Evolutionary conservation across 2,329 filamentous ascomycete genomes (phyloP).

Genomic region (Beauveria varroae): DNA sequence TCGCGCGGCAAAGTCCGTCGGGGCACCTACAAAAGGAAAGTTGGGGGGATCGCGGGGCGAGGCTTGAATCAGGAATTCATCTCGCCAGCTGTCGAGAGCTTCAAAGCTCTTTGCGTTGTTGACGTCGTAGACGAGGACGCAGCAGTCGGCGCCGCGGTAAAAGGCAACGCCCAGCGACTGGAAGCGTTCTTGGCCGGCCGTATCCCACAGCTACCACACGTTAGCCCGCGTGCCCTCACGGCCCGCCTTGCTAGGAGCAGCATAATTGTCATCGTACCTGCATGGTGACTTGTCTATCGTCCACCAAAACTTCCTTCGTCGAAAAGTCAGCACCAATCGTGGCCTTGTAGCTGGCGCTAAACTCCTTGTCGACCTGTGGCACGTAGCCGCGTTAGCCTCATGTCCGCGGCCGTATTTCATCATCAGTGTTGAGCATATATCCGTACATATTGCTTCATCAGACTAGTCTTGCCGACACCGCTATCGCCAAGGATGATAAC

Average conservation of each 20-base stretch:
- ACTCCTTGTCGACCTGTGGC: slow-evolving; percentile 96
- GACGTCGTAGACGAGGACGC: slow-evolving; percentile 94
- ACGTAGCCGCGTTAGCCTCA: background rate
- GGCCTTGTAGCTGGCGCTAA: slow-evolving; percentile 98
- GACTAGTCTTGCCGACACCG: slow-evolving; percentile 96
- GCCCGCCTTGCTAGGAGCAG: slow-evolving; percentile 9
- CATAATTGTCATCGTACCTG: slow-evolving; percentile 52
- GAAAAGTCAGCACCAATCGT: slow-evolving; percentile 98
- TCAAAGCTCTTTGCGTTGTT: slow-evolving; percentile 99
- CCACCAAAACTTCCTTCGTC: slow-evolving; percentile 94
- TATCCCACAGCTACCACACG: slow-evolving; percentile 78
- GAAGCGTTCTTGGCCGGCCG: slow-evolving; percentile 93
- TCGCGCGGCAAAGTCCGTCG: no score
- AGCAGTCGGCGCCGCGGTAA: slow-evolving; percentile 96
- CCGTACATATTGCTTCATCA: slow-evolving; percentile 99
- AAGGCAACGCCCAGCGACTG: slow-evolving; percentile 96
- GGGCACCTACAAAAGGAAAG: slow-evolving; percentile 85
- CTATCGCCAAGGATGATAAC: slow-evolving; percentile 99
- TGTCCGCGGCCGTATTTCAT: background rate
- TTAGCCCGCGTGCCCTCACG: background rate
- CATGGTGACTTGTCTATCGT: slow-evolving; percentile 97
- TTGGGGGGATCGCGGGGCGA: slow-evolving; percentile 93
- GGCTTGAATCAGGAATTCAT: slow-evolving; percentile 96
- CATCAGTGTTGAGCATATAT: background rate
- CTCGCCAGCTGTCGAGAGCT: slow-evolving; percentile 94